Base-by-base conservation (phyloP, 75 land plant genomes). In the Selaginella moellendorffii region DNA sequence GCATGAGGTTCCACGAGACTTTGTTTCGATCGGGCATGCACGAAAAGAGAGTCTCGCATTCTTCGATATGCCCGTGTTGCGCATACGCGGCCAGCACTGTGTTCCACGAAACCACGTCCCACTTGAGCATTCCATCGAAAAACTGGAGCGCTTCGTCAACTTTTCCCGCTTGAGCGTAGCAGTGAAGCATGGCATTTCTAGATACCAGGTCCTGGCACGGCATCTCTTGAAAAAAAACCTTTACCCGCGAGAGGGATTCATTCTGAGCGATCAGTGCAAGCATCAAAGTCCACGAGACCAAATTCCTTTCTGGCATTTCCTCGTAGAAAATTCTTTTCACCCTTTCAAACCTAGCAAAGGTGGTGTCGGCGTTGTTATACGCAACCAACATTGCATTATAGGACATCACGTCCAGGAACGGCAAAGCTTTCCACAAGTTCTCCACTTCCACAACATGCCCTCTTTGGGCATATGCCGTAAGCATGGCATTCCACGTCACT, bases 1-100 rank as follows among this genome's bases (percentile, higher is more conserved):
- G 76, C 27, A 74, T 79, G 69, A 14, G 5, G 46, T 78, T 84
- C 86, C 86, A 80, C 59, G 78, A 56, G 18, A 80, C 81, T 61
- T 58, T 1, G 63, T 76, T 82, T 27, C 51, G 76, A 0, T 66
- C 53, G 46, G 70, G 63, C 65, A 85, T 56, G 19, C 23, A 2
- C 24, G 5, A 2, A 21, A 56, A 56, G 19, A 56, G n/a, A 2
- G 25, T 56, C 21, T 56, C 21, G n/a, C 59, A 2, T 19, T 56
- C 24, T 19, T 56, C 23, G 8, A 56, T 19, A 56, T 56, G 59
- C 23, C 59, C 59, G n/a, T 8, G 8, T 2, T 19, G 59, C 17
- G 25, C 21, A 25, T 56, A 56, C 9, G 8, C n/a, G n/a, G 59
- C 21, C 2, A 56, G 19, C n/a, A 56, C 9, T 8, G 59, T 56